Evolutionary conservation across 306 rosid genomes (phyloP), one percentile per base, ranked within the genome.

Genomic region (Prunus armeniaca): DNA sequence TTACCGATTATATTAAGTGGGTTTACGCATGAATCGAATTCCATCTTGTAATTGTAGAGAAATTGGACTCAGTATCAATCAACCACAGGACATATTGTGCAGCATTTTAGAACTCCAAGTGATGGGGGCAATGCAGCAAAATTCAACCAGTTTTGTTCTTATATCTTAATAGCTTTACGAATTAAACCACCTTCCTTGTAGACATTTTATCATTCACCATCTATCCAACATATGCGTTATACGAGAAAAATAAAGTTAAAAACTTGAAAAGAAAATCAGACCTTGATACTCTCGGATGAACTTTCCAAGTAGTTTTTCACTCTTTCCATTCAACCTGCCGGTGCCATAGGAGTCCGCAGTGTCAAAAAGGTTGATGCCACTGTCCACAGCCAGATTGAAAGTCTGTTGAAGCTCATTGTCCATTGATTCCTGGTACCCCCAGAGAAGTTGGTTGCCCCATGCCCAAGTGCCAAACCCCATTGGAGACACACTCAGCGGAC

Each of bases 391-490:
- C 66, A 92, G 57, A 82, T 89, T 85, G 83, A 95, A 92, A 38
- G 88, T 54, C 69, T 80, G 91, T 60, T 95, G 97, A 72, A 95
- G 98, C 70, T 92, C 96, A 65, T 49, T 34, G 82, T 95, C 97
- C 98, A 92, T 95, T 28, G 97, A 86, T 79, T 92, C 86, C 71
- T 83, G 82, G 76, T 95, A 95, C 0, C 96, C 97, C 97, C 98
- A 95, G 13, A 95, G 88, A 61, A 95, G 67, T 70, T 95, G 97
- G 87, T 92, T 95, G 52, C 98, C 98, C 98, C 98, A 95, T 25
- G 98, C 98, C 98, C 98, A 95, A 0, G 97, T 95, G 77, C 97
- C 98, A 67, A 92, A 85, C 58, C 97, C 97, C 96, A 95, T 95
- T 10, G 97, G 98, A 70, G 97, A 95, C 19, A 95, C 92, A 82